phyloP scores from a whole-genome alignment of 495 filamentous ascomycete species.

The Talaromyces stipitatus region DNA sequence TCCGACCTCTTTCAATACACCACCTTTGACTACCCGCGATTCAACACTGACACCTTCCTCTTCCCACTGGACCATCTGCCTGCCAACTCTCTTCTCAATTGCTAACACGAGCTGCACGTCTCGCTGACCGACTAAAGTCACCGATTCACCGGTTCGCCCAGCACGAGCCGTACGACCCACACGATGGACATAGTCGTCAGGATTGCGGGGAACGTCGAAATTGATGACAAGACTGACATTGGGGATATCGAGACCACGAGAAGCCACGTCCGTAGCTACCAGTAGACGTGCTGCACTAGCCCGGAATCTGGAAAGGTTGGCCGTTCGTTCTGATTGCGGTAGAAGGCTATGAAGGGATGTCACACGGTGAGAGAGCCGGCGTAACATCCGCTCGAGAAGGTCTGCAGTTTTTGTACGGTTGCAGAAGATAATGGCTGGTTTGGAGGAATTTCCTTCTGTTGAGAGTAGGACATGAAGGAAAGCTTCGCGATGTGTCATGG shows the following conservation, averaged over 20 bases:
- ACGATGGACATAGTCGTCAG: conserved; percentile 95
- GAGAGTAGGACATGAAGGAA: conserved; percentile 86
- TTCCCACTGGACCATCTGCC: conserved; percentile 69
- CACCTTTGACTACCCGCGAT: conserved; percentile 69
- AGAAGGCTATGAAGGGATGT: conserved; percentile 85
- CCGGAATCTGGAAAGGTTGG: conserved; percentile 85
- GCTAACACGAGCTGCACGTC: conserved; percentile 81
- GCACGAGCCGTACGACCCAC: conserved; percentile 93
- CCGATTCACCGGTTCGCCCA: conserved; percentile 68
- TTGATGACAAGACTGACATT: conserved; percentile 87
- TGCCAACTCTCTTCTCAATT: conserved; percentile 78
- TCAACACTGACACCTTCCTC: conserved; percentile 91
- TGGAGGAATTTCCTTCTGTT: conserved; percentile 65
- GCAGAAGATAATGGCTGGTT: conserved; percentile 84
- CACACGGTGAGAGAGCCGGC: conserved; percentile 78
- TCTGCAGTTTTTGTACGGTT: conserved; percentile 87
- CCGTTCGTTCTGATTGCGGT: conserved; percentile 70
- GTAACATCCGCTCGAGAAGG: conserved; percentile 76
- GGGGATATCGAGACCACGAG: conserved; percentile 94
- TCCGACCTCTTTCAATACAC: conserved; percentile 73
- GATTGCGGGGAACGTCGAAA: conserved; percentile 89
- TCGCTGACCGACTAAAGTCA: conserved; percentile 86
- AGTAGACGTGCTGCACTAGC: conserved; percentile 85
- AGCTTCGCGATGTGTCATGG: conserved; percentile 83
- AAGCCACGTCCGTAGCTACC: conserved; percentile 91